Evolutionary conservation across 352 stramenopile genomes (phyloP).

Genomic region (Globisporangium cederbergense): DNA sequence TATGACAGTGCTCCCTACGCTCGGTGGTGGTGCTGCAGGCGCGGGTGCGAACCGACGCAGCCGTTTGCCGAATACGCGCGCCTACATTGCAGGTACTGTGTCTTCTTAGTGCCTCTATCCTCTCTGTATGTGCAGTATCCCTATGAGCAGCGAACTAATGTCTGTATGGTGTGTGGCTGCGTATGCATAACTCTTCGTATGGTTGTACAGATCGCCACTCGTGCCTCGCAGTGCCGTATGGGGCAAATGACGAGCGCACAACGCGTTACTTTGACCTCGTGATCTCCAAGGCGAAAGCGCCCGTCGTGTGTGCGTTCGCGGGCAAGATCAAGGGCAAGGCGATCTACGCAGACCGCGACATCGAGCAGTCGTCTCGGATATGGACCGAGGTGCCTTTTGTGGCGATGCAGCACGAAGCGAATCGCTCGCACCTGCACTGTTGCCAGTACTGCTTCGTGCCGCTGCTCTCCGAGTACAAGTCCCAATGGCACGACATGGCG

Average conservation of each 20-base stretch:
- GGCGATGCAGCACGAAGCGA: slow-evolving; percentile 67
- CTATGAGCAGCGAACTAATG: not conserved
- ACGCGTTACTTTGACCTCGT: slow-evolving; percentile 57
- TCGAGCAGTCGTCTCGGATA: slow-evolving; percentile 42
- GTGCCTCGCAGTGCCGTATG: slow-evolving; percentile 57
- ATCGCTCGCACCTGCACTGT: slow-evolving; percentile 31
- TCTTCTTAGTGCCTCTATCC: not conserved
- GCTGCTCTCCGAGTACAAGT: slow-evolving; percentile 47
- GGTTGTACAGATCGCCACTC: slow-evolving; percentile 25
- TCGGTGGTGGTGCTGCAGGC: not conserved
- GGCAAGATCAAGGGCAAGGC: slow-evolving; percentile 68
- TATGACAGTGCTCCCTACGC: not conserved
- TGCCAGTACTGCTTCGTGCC: slow-evolving; percentile 78
- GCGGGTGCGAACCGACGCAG: not conserved
- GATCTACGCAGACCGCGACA: slow-evolving; percentile 55
- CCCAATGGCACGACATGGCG: slow-evolving; percentile 45
- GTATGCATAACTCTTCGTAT: not conserved
- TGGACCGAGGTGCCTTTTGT: slow-evolving; percentile 73
- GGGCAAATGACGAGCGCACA: slow-evolving; percentile 38
- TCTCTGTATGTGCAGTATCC: not conserved
- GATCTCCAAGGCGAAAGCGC: slow-evolving; percentile 59
- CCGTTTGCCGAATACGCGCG: not conserved
- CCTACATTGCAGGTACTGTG: slow-evolving; percentile 3
- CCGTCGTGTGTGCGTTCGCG: slow-evolving; percentile 53
- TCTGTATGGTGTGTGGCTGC: not conserved